Conservation (phyloP, 176 grass and related monocot species). For the Cenchrus fungigraminus region DNA sequence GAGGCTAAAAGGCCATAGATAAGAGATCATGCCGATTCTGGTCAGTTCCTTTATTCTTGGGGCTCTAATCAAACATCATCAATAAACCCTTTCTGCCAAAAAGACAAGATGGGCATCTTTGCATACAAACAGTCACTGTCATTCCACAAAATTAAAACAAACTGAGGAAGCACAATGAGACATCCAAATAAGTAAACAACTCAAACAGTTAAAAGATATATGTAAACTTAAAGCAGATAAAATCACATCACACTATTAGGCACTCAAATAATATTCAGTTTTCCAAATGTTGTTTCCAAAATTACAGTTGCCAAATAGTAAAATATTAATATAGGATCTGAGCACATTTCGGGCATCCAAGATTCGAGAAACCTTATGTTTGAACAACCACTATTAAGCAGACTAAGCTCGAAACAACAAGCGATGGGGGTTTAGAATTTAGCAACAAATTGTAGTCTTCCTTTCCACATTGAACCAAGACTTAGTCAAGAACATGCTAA, state of each 20-base stretch:
- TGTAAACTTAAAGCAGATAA: not conserved
- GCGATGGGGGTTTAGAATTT: not conserved
- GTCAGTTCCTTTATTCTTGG: not conserved
- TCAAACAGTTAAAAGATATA: not conserved
- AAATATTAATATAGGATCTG: not conserved
- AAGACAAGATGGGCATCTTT: no score
- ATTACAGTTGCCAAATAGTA: not conserved
- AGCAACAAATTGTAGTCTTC: slow-evolving; percentile 13
- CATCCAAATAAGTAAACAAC: slow-evolving; percentile 21
- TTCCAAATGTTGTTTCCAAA: not conserved
- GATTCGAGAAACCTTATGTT: not conserved
- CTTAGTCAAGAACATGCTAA: not conserved
- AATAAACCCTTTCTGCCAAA: not conserved
- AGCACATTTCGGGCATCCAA: not conserved
- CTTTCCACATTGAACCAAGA: not conserved
- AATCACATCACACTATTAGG: not conserved
- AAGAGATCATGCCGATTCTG: not conserved
- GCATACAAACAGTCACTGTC: no score
- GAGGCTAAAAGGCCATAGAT: not conserved
- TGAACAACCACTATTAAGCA: not conserved
- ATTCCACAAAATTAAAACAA: slow-evolving; percentile 10
- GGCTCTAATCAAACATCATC: not conserved
- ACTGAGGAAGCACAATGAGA: slow-evolving; percentile 3
- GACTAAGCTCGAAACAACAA: not conserved
- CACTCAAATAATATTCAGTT: not conserved